A percentile compares a stretch with the other conserved stretches of the same genome.
phyloP scores from a whole-genome alignment of 805 yeast species.

The Saccharomycopsis oosterbeekiorum region DNA sequence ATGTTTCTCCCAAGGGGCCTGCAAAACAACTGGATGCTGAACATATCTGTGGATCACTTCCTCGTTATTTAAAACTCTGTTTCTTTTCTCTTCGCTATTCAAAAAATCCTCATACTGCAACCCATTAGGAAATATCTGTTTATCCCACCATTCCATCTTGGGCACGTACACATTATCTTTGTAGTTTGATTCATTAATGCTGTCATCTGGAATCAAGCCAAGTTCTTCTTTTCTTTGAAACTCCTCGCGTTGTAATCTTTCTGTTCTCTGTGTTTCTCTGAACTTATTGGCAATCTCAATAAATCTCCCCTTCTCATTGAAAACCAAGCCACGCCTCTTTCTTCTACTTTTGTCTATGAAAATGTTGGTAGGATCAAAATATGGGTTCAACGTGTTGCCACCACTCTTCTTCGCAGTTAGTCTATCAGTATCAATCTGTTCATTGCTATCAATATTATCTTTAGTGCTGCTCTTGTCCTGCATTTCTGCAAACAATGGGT shows the following conservation, averaged over 20 bases:
- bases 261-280: conserved; percentile 32
- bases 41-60: conserved; percentile 52
- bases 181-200: conserved; percentile 48
- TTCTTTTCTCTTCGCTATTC: conserved; percentile 25
- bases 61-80: conserved; percentile 26
- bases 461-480: background rate
- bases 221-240: conserved; percentile 26
- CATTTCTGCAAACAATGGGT: conserved; percentile 24
- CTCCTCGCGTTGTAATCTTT: conserved; percentile 27
- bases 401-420: conserved; percentile 19
- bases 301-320: conserved; percentile 58
- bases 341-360: conserved; percentile 17
- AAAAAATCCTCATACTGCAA: conserved; percentile 30
- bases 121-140: conserved; percentile 35
- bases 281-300: conserved; percentile 33
- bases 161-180: conserved; percentile 43
- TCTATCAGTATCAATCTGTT: background rate
- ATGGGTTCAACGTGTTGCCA: conserved; percentile 27
- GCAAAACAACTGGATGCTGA: conserved; percentile 70
- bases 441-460: background rate
- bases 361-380: conserved; percentile 23
- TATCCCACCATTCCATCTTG: conserved; percentile 84
- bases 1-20: conserved; percentile 47
- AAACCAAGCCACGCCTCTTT: conserved; percentile 32
- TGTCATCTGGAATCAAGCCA: conserved; percentile 42